Base-by-base conservation (phyloP, 129 eudicot genomes). In the Chrysanthemum seticuspe region DNA sequence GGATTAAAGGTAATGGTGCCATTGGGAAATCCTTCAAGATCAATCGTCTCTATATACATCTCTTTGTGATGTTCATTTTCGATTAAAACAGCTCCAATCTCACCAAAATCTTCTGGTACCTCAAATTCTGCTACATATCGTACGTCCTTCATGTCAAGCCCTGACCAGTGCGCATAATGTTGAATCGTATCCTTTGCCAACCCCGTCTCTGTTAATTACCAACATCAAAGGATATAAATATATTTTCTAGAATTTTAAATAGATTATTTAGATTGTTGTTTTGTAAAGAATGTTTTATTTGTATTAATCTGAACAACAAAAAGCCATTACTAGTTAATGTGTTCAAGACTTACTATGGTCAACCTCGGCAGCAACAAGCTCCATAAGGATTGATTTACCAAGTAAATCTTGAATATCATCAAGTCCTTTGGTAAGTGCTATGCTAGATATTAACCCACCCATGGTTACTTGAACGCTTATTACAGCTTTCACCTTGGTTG, bases 331-430 rank as follows among this genome's bases (percentile, higher is more conserved):
- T 40, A 7, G 10, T 14, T 65, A 40, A 19, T n/a, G 63, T 69
- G 48, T 69, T 69, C 4, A 29, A 23, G 31, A 71, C 89, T 81
- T 76, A 89, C 96, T 54, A 48, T 73, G 81, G 67, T 89, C 83
- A 31, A 86, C 74, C 57, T 89, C 88, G 2, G 90, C 83, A 4
- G 89, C 87, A 66, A 89, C 90, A 55, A 89, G 86, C 83, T 87
- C 89, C 78, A 89, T 11, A 0, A 72, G 81, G 15, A 89, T 62
- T 12, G 87, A 70, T 80, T 70, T 82, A 0, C 96, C 96, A 9
- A 88, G 74, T 47, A 86, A 6, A 76, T 89, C 89, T 15, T 71
- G 16, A 3, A 86, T 72, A 21, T 82, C 83, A 51, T 89, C 92
- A n/a, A 77, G 81, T 13, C 84, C 89, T 48, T 79, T 70, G 18